A percentile compares a stretch with the other conserved stretches of the same genome.
Conservation (phyloP, 202 grass and related monocot genomes). For the Hordeum pubiflorum region DNA sequence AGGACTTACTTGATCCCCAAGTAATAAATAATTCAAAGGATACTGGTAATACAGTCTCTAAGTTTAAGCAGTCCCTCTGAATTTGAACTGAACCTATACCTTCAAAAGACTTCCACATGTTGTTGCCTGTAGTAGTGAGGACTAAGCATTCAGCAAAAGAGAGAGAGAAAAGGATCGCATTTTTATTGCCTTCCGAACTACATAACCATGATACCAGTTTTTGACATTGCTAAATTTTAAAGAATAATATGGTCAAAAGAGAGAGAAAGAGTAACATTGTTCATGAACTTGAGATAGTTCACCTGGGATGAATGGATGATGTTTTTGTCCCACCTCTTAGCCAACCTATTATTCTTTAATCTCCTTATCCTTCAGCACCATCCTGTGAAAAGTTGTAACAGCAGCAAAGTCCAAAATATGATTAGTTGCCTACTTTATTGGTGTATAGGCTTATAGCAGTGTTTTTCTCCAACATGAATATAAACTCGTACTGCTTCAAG, state of each 20-base stretch:
- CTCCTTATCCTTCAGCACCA: not conserved
- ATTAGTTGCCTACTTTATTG: not conserved
- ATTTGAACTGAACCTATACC: slow-evolving; percentile 13
- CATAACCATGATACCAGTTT: not conserved
- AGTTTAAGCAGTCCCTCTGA: not conserved
- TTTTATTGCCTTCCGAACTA: slow-evolving; percentile 2
- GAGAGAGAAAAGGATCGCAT: not conserved
- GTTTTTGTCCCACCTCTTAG: not conserved
- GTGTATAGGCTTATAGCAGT: not conserved
- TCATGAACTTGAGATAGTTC: slow-evolving; percentile 3
- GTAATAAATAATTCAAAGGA: not conserved
- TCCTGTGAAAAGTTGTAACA: not conserved
- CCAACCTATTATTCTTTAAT: slow-evolving; percentile 4
- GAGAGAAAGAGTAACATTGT: not conserved
- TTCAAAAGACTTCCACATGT: not conserved
- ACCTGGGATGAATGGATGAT: not conserved
- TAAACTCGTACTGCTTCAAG: not conserved
- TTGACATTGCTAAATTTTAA: not conserved
- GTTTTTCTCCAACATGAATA: not conserved
- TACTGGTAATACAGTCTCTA: not conserved
- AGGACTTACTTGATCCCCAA: not conserved
- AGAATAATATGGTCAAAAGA: not conserved
- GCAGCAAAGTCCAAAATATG: slow-evolving; percentile 10
- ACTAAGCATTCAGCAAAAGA: not conserved
- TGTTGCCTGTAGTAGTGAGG: not conserved